Percentiles rank a stretch among this genome's conserved stretches.
Evolutionary conservation across 78 protist genomes (phyloP).

Genomic region (Cavenderia fasciculata): DNA sequence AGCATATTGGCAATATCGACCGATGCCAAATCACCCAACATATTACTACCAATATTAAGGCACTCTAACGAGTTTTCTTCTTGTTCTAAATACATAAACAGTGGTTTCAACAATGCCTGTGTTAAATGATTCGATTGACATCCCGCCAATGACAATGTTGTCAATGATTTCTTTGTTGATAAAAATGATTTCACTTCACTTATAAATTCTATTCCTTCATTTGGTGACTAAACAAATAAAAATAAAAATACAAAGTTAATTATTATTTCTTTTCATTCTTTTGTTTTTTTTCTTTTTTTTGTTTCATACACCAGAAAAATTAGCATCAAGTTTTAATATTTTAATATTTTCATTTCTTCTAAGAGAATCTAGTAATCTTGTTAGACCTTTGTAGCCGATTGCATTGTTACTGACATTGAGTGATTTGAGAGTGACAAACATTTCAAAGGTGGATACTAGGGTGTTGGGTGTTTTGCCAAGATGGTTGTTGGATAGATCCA

Average conservation of each 20-base stretch:
- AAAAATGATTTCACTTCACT: constrained; percentile 9
- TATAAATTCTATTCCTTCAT: constrained; percentile 24
- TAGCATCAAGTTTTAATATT: neutral
- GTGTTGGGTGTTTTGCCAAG: neutral
- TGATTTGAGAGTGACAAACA: neutral
- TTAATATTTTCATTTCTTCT: constrained; percentile 7
- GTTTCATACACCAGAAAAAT: neutral
- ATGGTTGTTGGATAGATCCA: neutral
- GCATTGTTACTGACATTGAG: neutral
- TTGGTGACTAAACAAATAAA: constrained; percentile 16
- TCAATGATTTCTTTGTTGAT: neutral
- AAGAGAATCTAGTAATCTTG: constrained; percentile 13
- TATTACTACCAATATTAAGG: neutral
- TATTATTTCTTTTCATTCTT: neutral
- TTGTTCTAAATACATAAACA: no score
- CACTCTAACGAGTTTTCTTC: no score
- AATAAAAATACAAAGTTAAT: no score
- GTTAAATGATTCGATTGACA: neutral
- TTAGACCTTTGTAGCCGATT: neutral
- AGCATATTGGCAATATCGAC: constrained; percentile 2
- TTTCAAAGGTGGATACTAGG: constrained; percentile 16
- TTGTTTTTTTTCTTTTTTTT: neutral
- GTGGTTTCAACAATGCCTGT: neutral
- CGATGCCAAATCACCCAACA: neutral
- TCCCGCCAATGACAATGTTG: neutral